Conservation (phyloP, 768 basidiomycete species). For the Cystobasidium tubakii region DNA sequence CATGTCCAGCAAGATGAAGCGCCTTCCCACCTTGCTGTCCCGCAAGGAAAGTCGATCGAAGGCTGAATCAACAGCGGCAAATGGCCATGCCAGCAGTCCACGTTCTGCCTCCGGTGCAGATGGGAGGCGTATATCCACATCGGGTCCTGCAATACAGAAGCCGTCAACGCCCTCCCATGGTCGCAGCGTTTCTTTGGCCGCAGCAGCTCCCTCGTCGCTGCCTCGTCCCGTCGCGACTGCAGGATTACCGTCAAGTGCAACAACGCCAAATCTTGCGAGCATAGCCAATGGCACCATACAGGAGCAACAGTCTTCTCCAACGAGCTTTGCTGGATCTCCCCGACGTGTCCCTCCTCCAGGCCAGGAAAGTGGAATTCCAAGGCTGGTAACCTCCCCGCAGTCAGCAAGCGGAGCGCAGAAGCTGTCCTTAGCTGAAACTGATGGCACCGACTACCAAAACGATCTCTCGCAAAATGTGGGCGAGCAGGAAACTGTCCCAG, state of each 20-base stretch:
- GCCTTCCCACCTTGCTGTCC: conserved; percentile 7
- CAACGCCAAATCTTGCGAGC: neutral
- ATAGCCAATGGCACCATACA: neutral
- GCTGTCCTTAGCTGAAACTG: neutral
- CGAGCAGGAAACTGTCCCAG: too few species aligned
- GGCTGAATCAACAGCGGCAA: neutral
- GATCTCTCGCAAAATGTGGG: too few species aligned
- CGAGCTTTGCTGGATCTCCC: neutral
- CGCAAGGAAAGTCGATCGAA: neutral
- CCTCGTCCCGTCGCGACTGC: neutral
- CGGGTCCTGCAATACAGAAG: neutral
- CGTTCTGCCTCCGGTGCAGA: neutral
- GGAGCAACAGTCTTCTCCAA: neutral
- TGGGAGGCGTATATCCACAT: neutral
- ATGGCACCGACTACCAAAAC: too few species aligned
- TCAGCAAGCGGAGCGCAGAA: neutral
- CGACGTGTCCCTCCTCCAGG: neutral
- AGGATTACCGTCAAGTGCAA: neutral
- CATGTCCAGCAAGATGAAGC: conserved; percentile 11
- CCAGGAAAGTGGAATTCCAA: neutral
- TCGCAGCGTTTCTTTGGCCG: neutral
- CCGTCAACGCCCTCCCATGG: neutral
- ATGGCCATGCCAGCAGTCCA: neutral
- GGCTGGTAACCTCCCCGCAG: neutral
- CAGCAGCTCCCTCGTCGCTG: neutral